Evolutionary conservation across 495 filamentous ascomycete genomes (phyloP), one percentile per base, ranked within the genome.

Genomic region (Penicillium goetzii): DNA sequence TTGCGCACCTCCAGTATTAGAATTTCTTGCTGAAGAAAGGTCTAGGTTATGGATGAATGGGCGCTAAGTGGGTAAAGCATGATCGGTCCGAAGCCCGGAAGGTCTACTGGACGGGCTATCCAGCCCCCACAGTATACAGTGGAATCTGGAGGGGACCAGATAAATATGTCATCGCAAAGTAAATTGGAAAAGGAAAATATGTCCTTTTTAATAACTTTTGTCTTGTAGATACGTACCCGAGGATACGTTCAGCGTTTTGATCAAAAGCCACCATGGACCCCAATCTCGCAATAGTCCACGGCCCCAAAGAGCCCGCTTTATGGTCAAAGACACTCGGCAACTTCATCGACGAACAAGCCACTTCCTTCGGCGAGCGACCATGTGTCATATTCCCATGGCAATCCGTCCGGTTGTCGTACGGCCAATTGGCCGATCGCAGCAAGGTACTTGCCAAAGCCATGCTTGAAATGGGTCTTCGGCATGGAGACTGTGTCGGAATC

Each of bases 351-450:
- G 63, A 68, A 4, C 70, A 70, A 36, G 65, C 60, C 15, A 9
- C 25, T 47, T 52, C 23, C 2, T 61, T 56, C 52, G 59, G 34
- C 10, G 51, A 68, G 15, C 45, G 50, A 17, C 32, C 30, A 1
- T 67, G 69, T 3, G 53, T 67, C n/a, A 26, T 69, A 2, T 67
- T 70, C 4, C 67, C 69, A 14, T 74, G 69, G 69, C 67, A 70
- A 36, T 58, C 56, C 1, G 60, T 63, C 0, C 58, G 64, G 1
- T 32, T 74, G 0, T 62, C 67, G 3, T 74, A 74, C 36, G 19
- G 64, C 17, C 56, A 72, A 47, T 45, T 74, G 11, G 60, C 59
- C 15, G 57, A 67, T 10, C 47, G 61, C 23, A 70, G 65, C 51
- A 61, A 53, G 9, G 23, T 69, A 3, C n/a, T 74, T 4, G 65